Evolutionary conservation across 208 protist species (phyloP).

Genomic region (Acanthamoeba castellanii): DNA sequence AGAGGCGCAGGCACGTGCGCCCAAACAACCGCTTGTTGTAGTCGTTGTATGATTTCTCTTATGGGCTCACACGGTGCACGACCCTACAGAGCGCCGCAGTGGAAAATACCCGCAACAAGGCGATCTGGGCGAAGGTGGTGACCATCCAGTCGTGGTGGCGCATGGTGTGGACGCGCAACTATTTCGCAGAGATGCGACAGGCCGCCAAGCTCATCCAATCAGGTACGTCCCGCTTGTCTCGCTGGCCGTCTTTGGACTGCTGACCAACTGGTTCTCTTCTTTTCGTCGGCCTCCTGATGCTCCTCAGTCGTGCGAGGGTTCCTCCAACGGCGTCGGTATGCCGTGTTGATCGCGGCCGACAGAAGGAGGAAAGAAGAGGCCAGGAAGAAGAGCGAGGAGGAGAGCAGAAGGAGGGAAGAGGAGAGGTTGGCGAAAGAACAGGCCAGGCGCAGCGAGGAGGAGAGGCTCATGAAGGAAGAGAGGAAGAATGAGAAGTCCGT

Average conservation of each 20-base stretch:
- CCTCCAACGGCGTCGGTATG: neutral
- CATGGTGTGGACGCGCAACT: conserved; percentile 36
- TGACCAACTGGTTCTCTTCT: neutral
- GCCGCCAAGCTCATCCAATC: neutral
- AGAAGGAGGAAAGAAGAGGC: neutral
- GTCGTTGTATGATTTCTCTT: no score
- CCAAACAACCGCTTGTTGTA: neutral
- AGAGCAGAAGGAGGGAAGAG: neutral
- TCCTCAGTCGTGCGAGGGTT: neutral
- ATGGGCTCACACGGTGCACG: neutral
- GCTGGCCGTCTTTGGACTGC: neutral
- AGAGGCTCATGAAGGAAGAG: neutral
- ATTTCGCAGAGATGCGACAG: neutral
- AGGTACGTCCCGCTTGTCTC: neutral
- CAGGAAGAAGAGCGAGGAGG: neutral
- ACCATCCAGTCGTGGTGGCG: conserved; percentile 46
- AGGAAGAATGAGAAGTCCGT: neutral
- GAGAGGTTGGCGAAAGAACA: neutral
- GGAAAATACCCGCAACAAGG: neutral
- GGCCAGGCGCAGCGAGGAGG: neutral
- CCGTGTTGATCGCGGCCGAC: neutral
- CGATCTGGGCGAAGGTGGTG: neutral
- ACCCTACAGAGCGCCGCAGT: neutral
- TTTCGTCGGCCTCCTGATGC: no score
- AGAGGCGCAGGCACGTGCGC: neutral